Base-by-base conservation (phyloP, 2,329 filamentous ascomycete species). In the Penicillium sp. region DNA sequence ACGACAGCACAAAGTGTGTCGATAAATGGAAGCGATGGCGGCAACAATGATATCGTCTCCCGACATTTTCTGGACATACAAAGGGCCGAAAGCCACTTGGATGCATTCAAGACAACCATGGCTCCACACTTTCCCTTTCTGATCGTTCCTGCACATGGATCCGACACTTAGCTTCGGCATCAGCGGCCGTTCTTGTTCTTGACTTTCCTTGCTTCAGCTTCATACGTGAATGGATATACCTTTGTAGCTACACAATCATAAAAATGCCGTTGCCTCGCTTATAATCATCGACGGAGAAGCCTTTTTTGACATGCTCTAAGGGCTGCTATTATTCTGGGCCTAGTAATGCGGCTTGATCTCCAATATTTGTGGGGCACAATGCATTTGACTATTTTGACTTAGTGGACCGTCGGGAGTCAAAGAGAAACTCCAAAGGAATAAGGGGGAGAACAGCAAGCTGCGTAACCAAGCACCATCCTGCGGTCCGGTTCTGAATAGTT, bases 281-380 rank as follows among this genome's bases (percentile, higher is more conserved):
- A 63, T 72, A 41, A 44, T 67, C 13, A 55, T 22, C 20, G 20
- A 58, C 5, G 65, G 65, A 2, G 61, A 70, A 8, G 63, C 70
- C 22, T 69, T 60, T 27, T 64, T 76, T n/a, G 74, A 74, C 33
- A 58, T 73, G 11, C 61, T 75, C 14, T 69, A 76, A 55, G 73
- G 71, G 2, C 48, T 74, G 5, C 55, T 75, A 13, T 58, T 75
- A 0, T 67, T 66, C 45, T 50, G 69, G 14, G 69, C 67, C 20
- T 75, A 71, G 70, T 22, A 72, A 47, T 50, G 30, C 35, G 6
- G 16, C 36, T 40, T 3, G 25, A 27, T 25, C 16, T 9, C 5
- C 11, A 27, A 24, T 40, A 40, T 50, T 50, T 31, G 43, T 40
- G 46, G 27, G 39, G 43, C 11, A 9, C 33, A 42, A 46, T 48